A percentile compares a stretch with the other conserved stretches of the same genome.
Evolutionary conservation across 768 basidiomycete genomes (phyloP).

Genomic region (Rhizopogon rudus): DNA sequence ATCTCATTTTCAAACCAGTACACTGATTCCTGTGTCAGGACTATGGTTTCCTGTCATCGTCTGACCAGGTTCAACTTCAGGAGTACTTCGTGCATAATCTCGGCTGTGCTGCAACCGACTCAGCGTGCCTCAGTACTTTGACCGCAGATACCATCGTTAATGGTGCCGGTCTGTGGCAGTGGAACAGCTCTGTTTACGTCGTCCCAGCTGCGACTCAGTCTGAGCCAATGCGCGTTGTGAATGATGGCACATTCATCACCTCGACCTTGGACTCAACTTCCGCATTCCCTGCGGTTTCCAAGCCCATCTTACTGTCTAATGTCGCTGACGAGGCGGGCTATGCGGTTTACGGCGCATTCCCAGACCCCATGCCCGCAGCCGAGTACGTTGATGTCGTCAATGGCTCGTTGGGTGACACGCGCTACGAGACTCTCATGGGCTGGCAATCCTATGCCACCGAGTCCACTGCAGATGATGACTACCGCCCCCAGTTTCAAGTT

Average conservation of each 20-base stretch:
- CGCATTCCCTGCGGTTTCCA: constrained; percentile 53
- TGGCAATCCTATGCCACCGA: constrained; percentile 44
- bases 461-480: constrained; percentile 17
- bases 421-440: constrained; percentile 37
- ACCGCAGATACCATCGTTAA: constrained; percentile 47
- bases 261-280: constrained; percentile 57
- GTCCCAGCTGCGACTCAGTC: constrained; percentile 43
- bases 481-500: constrained; percentile 47
- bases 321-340: constrained; percentile 68
- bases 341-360: constrained; percentile 47
- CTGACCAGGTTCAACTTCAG: constrained; percentile 52
- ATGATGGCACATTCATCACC: constrained; percentile 66
- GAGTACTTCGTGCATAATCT: constrained; percentile 44
- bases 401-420: constrained; percentile 40
- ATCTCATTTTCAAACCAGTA: not conserved
- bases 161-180: constrained; percentile 43
- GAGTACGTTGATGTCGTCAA: constrained; percentile 36
- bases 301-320: constrained; percentile 68
- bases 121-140: constrained; percentile 46
- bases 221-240: constrained; percentile 61
- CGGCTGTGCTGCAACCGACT: constrained; percentile 40
- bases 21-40: constrained; percentile 36
- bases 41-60: constrained; percentile 60
- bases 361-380: constrained; percentile 31
- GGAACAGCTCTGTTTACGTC: constrained; percentile 35